Percentiles rank a stretch among this genome's conserved stretches.
Conservation (phyloP, 257 asterid genomes). For the Knoxia roxburghii region DNA sequence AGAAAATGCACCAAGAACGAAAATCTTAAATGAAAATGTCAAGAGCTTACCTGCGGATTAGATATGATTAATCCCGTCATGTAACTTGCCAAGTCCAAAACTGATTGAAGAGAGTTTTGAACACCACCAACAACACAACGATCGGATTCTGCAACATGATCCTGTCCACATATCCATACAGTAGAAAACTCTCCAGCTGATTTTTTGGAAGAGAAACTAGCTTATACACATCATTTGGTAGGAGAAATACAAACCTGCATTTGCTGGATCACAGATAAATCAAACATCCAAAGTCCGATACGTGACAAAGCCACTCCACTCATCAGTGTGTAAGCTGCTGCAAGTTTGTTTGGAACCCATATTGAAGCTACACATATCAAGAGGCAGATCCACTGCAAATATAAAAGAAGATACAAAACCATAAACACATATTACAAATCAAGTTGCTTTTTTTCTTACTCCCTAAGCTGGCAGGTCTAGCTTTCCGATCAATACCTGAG, state of each 20-base stretch:
- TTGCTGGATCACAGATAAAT: constrained; percentile 71
- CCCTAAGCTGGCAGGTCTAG: background rate
- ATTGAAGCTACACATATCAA: too few relatives aligned
- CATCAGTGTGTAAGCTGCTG: constrained; percentile 63
- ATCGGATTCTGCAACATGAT: background rate
- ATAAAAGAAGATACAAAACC: too few relatives aligned
- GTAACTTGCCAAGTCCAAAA: too few relatives aligned
- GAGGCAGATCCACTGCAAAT: too few relatives aligned
- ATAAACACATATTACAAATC: too few relatives aligned
- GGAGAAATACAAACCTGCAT: constrained; percentile 56
- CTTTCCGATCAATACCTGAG: constrained; percentile 42
- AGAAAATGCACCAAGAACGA: too few relatives aligned
- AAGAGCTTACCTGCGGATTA: too few relatives aligned
- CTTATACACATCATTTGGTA: too few relatives aligned
- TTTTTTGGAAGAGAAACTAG: background rate
- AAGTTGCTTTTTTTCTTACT: background rate
- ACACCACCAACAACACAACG: background rate
- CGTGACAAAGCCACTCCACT: constrained; percentile 46
- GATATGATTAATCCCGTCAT: too few relatives aligned
- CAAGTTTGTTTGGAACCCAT: too few relatives aligned
- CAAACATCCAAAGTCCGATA: too few relatives aligned
- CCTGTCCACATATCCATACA: constrained; percentile 19
- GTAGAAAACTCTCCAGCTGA: background rate
- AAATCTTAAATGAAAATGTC: too few relatives aligned
- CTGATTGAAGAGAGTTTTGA: background rate